phyloP scores from a whole-genome alignment of 2,329 filamentous ascomycete genomes.

The Fusarium algeriense region DNA sequence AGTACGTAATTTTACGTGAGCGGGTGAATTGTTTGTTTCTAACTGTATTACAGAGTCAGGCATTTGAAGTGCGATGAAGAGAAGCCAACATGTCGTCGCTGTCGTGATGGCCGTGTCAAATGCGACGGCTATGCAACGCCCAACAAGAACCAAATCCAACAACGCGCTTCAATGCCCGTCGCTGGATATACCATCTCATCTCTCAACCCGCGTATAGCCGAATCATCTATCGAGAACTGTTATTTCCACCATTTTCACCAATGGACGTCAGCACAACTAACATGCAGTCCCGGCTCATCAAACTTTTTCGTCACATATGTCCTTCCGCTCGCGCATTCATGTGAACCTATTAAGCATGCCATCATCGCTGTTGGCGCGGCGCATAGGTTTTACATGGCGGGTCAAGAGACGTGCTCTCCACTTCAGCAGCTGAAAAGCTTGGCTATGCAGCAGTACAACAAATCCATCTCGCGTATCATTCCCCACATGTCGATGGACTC shows the following conservation, averaged over 20 bases:
- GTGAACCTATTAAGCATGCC: slow-evolving; percentile 26
- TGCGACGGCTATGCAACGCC: slow-evolving; percentile 41
- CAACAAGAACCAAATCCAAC: slow-evolving; percentile 5
- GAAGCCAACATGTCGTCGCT: slow-evolving; percentile 42
- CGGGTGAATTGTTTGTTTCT: background rate
- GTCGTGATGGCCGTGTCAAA: slow-evolving; percentile 27
- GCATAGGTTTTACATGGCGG: slow-evolving; percentile 32
- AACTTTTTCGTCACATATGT: slow-evolving; percentile 32
- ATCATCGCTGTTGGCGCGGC: slow-evolving; percentile 36
- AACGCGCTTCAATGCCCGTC: background rate
- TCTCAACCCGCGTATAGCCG: slow-evolving; percentile 9
- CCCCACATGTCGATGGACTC: slow-evolving; percentile 29
- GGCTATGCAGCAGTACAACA: slow-evolving; percentile 41
- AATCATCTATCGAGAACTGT: slow-evolving; percentile 24
- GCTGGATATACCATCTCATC: background rate
- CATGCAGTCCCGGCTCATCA: slow-evolving; percentile 15
- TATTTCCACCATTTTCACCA: slow-evolving; percentile 40
- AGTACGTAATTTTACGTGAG: background rate
- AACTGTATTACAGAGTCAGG: slow-evolving; percentile 27
- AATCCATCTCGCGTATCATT: slow-evolving; percentile 36
- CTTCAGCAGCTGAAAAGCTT: slow-evolving; percentile 33
- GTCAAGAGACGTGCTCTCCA: slow-evolving; percentile 26
- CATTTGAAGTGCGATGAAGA: slow-evolving; percentile 47
- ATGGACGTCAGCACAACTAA: slow-evolving; percentile 36
- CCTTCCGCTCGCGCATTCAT: slow-evolving; percentile 29